Evolutionary conservation across 164 flowering plant genomes (phyloP).

Genomic region (Umbellularia californica): DNA sequence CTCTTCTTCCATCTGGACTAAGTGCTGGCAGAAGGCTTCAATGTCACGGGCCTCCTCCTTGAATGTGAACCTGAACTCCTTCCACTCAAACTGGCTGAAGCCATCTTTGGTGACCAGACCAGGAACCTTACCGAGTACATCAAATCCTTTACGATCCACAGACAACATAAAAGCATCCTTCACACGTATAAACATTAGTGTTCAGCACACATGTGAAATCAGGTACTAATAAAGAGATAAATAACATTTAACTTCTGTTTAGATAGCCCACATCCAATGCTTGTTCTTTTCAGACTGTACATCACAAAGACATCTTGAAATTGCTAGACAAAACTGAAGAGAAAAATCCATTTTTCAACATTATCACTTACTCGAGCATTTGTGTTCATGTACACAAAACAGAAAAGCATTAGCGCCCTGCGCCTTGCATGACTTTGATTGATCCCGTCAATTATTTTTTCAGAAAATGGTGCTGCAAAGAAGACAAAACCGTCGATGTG

Average conservation of each 20-base stretch:
- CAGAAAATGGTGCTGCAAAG: constrained; percentile 53
- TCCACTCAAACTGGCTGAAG: constrained; percentile 50
- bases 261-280: background rate
- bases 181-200: background rate
- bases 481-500: background rate
- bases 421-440: constrained; percentile 79
- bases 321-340: background rate
- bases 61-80: constrained; percentile 57
- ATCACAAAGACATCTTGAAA: background rate
- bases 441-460: constrained; percentile 74
- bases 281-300: background rate
- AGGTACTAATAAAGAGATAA: background rate
- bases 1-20: constrained; percentile 83
- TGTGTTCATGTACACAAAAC: constrained; percentile 52
- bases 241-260: background rate
- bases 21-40: constrained; percentile 57
- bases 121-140: constrained; percentile 62
- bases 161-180: constrained; percentile 77
- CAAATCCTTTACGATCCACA: constrained; percentile 72
- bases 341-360: background rate
- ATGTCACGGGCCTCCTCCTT: constrained; percentile 58
- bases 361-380: constrained; percentile 50
- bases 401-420: constrained; percentile 71
- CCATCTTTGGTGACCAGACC: constrained; percentile 33
- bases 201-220: background rate